These are phyloP conservation scores for Podaxis rugospora DNA, from an alignment of 768 basidiomycete species.

Conservation along the genomic window DNA sequence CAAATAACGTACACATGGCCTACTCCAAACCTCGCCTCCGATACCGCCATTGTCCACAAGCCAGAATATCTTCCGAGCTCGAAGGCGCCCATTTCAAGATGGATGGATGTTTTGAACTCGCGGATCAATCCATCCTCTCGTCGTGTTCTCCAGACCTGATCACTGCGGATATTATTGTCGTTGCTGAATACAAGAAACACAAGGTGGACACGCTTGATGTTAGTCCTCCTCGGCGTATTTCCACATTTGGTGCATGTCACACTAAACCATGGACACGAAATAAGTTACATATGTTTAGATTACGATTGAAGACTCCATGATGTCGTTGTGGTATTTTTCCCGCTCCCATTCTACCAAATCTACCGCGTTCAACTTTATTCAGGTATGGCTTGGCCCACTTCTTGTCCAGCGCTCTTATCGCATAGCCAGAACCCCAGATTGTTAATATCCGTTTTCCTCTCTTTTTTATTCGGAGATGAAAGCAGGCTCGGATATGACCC, in stretches of 20 bases:
- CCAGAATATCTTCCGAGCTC: background rate
- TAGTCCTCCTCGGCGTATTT: slow-evolving; percentile 17
- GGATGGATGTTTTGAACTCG: background rate
- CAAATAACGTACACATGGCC: background rate
- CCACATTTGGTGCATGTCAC: slow-evolving; percentile 15
- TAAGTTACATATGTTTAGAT: background rate
- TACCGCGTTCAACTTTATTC: background rate
- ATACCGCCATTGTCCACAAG: background rate
- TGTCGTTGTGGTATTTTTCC: slow-evolving; percentile 10
- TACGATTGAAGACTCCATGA: slow-evolving; percentile 5
- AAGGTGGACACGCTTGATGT: background rate
- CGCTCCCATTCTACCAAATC: slow-evolving; percentile 1
- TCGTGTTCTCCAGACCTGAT: background rate
- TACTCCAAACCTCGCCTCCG: background rate
- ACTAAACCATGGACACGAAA: background rate
- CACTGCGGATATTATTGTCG: background rate
- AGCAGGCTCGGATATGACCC: background rate
- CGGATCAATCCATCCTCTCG: background rate
- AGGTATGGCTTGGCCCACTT: background rate
- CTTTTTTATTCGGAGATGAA: background rate
- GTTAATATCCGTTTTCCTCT: background rate
- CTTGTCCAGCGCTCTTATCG: background rate
- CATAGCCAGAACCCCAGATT: background rate
- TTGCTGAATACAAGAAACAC: background rate
- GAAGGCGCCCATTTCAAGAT: background rate